These are phyloP conservation scores for Penicillium flavigenum DNA, from an alignment of 495 filamentous ascomycete species.

Conservation along the genomic window DNA sequence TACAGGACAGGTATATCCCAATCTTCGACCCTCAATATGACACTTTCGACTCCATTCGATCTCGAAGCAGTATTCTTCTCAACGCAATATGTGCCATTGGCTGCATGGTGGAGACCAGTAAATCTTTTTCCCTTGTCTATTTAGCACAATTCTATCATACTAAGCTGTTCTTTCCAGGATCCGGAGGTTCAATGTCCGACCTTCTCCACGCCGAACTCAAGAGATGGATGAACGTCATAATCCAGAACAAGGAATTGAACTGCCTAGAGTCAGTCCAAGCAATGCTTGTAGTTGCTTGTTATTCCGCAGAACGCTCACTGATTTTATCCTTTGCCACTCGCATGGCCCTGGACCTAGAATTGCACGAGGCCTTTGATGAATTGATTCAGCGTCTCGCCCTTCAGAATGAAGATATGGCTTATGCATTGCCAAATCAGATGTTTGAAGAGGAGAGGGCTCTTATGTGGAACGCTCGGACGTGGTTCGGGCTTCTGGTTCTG, in stretches of 20 bases:
- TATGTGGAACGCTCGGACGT: slow-evolving; percentile 44
- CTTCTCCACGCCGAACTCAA: slow-evolving; percentile 44
- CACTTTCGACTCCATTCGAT: slow-evolving; percentile 42
- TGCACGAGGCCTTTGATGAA: slow-evolving; percentile 45
- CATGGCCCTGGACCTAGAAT: slow-evolving; percentile 46
- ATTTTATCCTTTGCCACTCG: slow-evolving; percentile 48
- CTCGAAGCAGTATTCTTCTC: slow-evolving; percentile 44
- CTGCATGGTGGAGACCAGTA: slow-evolving; percentile 42
- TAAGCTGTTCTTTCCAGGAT: slow-evolving; percentile 20
- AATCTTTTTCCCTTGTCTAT: not conserved
- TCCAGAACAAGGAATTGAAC: slow-evolving; percentile 38
- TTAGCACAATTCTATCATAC: not conserved
- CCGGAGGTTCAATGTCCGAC: slow-evolving; percentile 38
- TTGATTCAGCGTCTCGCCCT: slow-evolving; percentile 34
- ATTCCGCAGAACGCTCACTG: slow-evolving; percentile 48
- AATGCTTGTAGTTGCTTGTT: slow-evolving; percentile 48
- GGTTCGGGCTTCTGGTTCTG: slow-evolving; percentile 48
- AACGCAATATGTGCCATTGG: slow-evolving; percentile 53
- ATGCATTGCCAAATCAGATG: slow-evolving; percentile 13
- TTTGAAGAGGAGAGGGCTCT: slow-evolving; percentile 33
- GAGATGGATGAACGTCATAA: slow-evolving; percentile 45
- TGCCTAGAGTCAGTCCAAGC: slow-evolving; percentile 51
- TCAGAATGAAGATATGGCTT: slow-evolving; percentile 25
- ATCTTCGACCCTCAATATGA: slow-evolving; percentile 45
- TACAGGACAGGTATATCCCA: slow-evolving; percentile 46